Evolutionary conservation across 371 early-diverging fungal genomes (phyloP).

Genomic region (Mucor velutinosus): DNA sequence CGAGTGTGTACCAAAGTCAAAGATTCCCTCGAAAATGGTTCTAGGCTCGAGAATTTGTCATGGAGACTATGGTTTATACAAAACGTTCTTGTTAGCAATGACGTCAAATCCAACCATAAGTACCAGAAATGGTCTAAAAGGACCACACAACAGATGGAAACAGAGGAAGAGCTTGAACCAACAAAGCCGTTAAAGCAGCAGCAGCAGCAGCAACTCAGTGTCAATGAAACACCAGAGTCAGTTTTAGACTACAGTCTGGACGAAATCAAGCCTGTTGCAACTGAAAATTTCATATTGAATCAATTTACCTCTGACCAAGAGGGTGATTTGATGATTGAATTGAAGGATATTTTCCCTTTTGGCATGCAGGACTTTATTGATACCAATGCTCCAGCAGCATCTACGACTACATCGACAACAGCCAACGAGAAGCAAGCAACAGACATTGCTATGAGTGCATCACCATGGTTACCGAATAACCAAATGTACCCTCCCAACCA

Average conservation of each 20-base stretch:
- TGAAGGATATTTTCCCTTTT: conserved; percentile 31
- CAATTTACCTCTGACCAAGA: conserved; percentile 55
- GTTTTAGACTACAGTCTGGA: conserved; percentile 11
- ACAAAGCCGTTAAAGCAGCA: conserved; percentile 10
- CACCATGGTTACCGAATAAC: background rate
- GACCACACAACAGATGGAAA: conserved; percentile 13
- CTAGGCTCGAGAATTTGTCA: conserved; percentile 84
- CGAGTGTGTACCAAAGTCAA: conserved; percentile 88
- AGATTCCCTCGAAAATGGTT: conserved; percentile 85
- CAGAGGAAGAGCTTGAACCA: background rate
- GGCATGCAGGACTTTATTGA: conserved; percentile 11
- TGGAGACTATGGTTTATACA: conserved; percentile 90
- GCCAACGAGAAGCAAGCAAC: background rate
- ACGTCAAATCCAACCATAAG: conserved; percentile 16
- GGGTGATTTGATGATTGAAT: conserved; percentile 39
- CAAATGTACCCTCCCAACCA: background rate
- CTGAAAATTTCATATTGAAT: conserved; percentile 33
- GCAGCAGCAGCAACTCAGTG: conserved; percentile 5
- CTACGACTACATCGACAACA: background rate
- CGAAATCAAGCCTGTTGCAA: conserved; percentile 7
- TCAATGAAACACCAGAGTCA: background rate
- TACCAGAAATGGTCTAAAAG: background rate
- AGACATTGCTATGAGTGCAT: background rate
- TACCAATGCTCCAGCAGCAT: background rate
- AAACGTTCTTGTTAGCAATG: conserved; percentile 48